Conservation (phyloP, 208 protist genomes). For the Trichomonas vaginalis region DNA sequence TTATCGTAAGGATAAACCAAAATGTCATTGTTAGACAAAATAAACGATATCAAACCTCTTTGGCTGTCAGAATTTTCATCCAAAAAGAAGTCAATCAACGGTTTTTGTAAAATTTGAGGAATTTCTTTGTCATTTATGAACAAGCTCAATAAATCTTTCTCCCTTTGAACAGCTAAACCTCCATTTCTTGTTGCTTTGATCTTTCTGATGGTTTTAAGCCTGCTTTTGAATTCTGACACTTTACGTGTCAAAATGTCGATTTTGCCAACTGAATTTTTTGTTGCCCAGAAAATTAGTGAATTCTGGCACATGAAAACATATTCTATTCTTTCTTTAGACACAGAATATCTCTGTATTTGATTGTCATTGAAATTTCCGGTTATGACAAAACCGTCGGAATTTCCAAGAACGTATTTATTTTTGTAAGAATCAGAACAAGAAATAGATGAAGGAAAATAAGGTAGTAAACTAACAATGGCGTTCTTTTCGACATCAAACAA, state of each 20-base stretch:
- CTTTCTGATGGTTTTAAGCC: neutral
- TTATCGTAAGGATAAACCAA: neutral
- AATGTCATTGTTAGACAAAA: neutral
- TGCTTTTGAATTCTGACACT: neutral
- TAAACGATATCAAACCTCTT: neutral
- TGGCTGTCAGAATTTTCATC: neutral
- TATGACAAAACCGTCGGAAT: neutral
- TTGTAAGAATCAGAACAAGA: neutral
- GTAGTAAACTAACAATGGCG: neutral
- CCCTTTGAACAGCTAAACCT: neutral
- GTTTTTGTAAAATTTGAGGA: neutral
- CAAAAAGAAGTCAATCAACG: neutral
- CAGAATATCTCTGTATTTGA: neutral
- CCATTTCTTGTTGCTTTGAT: neutral
- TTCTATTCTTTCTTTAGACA: neutral
- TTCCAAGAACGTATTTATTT: neutral
- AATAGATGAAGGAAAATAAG: neutral
- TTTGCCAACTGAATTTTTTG: neutral
- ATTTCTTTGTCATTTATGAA: neutral
- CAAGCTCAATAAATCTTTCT: neutral
- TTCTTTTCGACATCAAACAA: neutral
- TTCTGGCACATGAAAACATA: neutral
- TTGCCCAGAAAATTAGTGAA: neutral
- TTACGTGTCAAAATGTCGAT: neutral
- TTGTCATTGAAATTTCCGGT: neutral